Base-by-base conservation (phyloP, 306 rosid genomes). In the Prunus davidiana region DNA sequence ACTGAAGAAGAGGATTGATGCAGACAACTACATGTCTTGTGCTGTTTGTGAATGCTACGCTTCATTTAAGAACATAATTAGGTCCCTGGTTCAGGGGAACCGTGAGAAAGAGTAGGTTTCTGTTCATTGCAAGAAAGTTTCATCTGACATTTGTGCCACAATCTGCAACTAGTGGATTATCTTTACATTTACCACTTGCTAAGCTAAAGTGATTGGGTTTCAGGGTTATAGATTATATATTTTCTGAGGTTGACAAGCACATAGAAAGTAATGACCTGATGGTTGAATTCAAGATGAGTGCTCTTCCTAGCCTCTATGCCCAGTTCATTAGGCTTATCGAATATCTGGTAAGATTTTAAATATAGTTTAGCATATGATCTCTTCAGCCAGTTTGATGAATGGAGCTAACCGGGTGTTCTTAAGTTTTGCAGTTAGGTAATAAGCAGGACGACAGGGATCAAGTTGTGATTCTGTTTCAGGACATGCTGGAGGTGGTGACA, bases 1-100 rank as follows among this genome's bases (percentile, higher is more conserved):
- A 83, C 86, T 95, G 64, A 89, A 84, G 80, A 95, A 95, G 87
- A 88, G 97, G 83, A 92, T 95, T 43, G 81, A 71, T 24, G 64
- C 78, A 22, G 97, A 95, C 73, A 56, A 76, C 72, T 95, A 95
- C 78, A 95, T 95, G 98, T 88, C 88, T 68, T 90, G 97, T 78
- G 98, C 98, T 80, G 91, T 95, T 76, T 84, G 88, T 72, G 98
- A 95, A 84, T 90, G 97, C 84, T 95, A 92, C 86, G 96, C 98
- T 52, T 92, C 96, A 68, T 88, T 95, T 78, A 90, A 77, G 87
- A 92, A 87, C 85, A 88, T 95, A 78, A 82, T 95, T 49, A 89
- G 76, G 67, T 72, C 8, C 69, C 74, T 95, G 90, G 97, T 95
- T 87, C 92, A 85, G 79, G 97, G 98, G 24, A 71, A 41, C 5